Conservation (phyloP, 441 rosid species). For the Omphalea diandra region DNA sequence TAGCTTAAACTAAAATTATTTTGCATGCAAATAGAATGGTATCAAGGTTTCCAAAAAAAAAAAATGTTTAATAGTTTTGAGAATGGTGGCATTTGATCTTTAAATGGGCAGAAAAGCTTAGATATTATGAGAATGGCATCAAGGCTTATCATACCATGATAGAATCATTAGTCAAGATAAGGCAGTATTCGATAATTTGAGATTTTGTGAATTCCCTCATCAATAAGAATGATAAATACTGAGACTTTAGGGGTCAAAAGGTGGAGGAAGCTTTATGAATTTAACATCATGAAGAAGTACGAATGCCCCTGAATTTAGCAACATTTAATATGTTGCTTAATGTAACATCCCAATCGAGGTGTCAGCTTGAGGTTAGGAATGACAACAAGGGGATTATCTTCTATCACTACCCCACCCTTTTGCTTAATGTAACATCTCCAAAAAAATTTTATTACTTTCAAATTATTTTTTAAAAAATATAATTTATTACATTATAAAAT, state of each 20-base stretch:
- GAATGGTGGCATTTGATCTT: constrained; percentile 87
- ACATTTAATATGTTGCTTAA: constrained; percentile 78
- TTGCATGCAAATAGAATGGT: too few relatives aligned
- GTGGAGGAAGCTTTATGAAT: constrained; percentile 80
- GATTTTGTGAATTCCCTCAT: constrained; percentile 74
- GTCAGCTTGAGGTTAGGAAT: too few relatives aligned
- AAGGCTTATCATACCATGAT: constrained; percentile 73
- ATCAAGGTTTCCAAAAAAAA: constrained; percentile 52
- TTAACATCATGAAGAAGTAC: constrained; percentile 84
- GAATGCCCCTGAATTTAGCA: constrained; percentile 55
- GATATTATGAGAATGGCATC: constrained; percentile 57
- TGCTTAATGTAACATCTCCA: too few relatives aligned
- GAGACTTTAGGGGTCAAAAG: constrained; percentile 80
- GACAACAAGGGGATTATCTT: too few relatives aligned
- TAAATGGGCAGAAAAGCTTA: constrained; percentile 84
- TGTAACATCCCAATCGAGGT: too few relatives aligned
- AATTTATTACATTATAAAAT: too few relatives aligned
- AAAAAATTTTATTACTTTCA: too few relatives aligned
- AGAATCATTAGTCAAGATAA: constrained; percentile 69
- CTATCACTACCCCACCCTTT: too few relatives aligned
- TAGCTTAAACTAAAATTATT: too few relatives aligned
- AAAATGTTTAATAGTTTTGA: constrained; percentile 55
- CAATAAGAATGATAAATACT: constrained; percentile 56
- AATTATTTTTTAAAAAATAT: too few relatives aligned
- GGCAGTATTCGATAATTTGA: constrained; percentile 88